Conservation (phyloP, 768 basidiomycete genomes). For the Tubosaeta sp. region DNA sequence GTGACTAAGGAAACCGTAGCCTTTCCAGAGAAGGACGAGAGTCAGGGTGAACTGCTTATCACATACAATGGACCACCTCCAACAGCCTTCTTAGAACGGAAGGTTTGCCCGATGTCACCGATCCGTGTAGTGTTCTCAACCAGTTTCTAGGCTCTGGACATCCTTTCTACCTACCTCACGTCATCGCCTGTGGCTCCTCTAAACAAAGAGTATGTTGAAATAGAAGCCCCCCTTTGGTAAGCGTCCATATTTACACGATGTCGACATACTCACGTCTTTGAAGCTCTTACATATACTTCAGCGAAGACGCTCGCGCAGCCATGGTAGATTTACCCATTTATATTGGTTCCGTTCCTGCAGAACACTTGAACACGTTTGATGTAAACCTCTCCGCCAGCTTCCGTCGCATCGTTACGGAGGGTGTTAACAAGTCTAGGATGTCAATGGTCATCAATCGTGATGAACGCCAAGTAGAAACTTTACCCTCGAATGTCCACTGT, state of each 20-base stretch:
- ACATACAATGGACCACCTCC: conserved; percentile 75
- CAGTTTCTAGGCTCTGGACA: conserved; percentile 66
- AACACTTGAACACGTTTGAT: conserved; percentile 70
- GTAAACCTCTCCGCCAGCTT: conserved; percentile 66
- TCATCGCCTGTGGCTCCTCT: conserved; percentile 77
- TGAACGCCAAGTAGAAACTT: conserved; percentile 65
- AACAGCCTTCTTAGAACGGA: conserved; percentile 65
- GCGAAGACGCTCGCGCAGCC: conserved; percentile 70
- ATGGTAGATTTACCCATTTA: conserved; percentile 71
- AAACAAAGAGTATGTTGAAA: conserved; percentile 91
- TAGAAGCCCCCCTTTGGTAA: conserved; percentile 83
- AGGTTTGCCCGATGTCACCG: conserved; percentile 37
- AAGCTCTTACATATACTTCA: conserved; percentile 84
- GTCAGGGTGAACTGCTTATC: conserved; percentile 82
- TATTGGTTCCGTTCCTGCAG: conserved; percentile 78
- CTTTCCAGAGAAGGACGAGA: conserved; percentile 97
- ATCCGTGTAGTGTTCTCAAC: background rate
- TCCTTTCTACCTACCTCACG: conserved; percentile 85
- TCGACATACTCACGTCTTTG: conserved; percentile 9
- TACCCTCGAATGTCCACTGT: background rate
- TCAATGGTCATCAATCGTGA: conserved; percentile 79
- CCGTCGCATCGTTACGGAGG: conserved; percentile 61
- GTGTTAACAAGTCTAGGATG: conserved; percentile 91
- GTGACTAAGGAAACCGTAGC: conserved; percentile 67
- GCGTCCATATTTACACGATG: conserved; percentile 11